phyloP scores from a whole-genome alignment of 1,284 basidiomycete genomes.

The Malassezia equina region DNA sequence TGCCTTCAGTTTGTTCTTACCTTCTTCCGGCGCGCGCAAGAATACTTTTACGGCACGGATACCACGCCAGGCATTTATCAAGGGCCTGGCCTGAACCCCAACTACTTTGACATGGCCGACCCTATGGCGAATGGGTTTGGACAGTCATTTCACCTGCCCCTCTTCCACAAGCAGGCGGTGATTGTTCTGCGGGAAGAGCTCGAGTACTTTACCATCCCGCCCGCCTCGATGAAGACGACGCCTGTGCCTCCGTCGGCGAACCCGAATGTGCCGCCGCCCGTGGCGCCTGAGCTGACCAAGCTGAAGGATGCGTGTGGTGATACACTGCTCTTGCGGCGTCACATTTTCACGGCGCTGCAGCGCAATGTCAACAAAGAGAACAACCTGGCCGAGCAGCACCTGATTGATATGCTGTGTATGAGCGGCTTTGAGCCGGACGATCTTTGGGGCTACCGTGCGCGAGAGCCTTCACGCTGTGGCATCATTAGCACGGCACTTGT shows the following conservation, averaged over 20 bases:
- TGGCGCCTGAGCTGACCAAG: conserved; percentile 1
- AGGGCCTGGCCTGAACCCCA: conserved; percentile 30
- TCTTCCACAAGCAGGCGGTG: conserved; percentile 91
- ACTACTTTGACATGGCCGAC: conserved; percentile 22
- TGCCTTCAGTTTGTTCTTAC: conserved; percentile 85
- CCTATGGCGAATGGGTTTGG: conserved; percentile 3
- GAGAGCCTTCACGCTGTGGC: conserved; percentile 89
- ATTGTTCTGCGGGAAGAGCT: conserved; percentile 95
- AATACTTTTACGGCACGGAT: conserved; percentile 80
- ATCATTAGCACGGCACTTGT: conserved; percentile 97
- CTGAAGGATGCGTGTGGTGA: conserved; percentile 56
- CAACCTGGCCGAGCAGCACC: conserved; percentile 93
- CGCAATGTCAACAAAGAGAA: conserved; percentile 99
- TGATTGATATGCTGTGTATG: conserved; percentile 99
- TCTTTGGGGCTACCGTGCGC: conserved; percentile 88
- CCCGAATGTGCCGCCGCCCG: conserved; percentile 10
- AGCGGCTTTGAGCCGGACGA: conserved; percentile 94
- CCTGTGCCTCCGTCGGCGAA: background rate
- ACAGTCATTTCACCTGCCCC: conserved; percentile 52
- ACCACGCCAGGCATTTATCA: conserved; percentile 63
- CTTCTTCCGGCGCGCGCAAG: conserved; percentile 79
- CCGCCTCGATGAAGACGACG: conserved; percentile 14
- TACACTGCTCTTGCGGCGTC: conserved; percentile 74
- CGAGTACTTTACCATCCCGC: conserved; percentile 90
- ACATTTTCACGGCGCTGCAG: conserved; percentile 94